Evolutionary conservation across 106 monocot genomes (phyloP).

Genomic region (Alisma plantagoaquatica): DNA sequence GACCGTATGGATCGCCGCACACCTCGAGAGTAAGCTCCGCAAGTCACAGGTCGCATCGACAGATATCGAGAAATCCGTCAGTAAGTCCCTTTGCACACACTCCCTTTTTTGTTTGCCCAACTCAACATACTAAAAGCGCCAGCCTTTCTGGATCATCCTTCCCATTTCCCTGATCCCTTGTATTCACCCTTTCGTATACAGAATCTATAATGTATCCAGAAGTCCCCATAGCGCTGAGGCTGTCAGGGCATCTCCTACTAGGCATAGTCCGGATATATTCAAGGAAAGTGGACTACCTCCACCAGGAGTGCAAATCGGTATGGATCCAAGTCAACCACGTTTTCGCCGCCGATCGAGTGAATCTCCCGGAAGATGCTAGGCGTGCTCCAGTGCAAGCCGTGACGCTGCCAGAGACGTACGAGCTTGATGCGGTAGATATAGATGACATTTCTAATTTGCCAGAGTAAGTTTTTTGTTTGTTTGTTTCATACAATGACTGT

Average conservation of each 20-base stretch:
- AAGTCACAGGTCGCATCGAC: conserved; percentile 69
- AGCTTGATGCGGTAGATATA: conserved; percentile 66
- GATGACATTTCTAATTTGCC: conserved; percentile 19
- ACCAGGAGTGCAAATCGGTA: conserved; percentile 57
- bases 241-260: conserved; percentile 75
- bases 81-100: conserved; percentile 8
- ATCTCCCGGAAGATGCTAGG: conserved; percentile 54
- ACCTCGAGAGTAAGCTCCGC: conserved; percentile 67
- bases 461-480: conserved; percentile 31
- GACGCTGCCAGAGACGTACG: conserved; percentile 66
- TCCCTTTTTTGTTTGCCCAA: not conserved
- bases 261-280: conserved; percentile 85
- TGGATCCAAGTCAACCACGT: conserved; percentile 30
- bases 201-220: conserved; percentile 76
- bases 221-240: conserved; percentile 78
- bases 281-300: conserved; percentile 81
- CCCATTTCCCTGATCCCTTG: too few relatives aligned
- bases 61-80: conserved; percentile 57
- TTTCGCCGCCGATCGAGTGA: conserved; percentile 33
- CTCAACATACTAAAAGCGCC: too few relatives aligned
- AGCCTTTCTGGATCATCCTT: too few relatives aligned
- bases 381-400: conserved; percentile 50
- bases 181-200: too few relatives aligned
- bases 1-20: conserved; percentile 93
- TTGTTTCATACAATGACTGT: too few relatives aligned